Evolutionary conservation across 2,329 filamentous ascomycete species (phyloP).

Genomic region (Ophiostoma perfectum): DNA sequence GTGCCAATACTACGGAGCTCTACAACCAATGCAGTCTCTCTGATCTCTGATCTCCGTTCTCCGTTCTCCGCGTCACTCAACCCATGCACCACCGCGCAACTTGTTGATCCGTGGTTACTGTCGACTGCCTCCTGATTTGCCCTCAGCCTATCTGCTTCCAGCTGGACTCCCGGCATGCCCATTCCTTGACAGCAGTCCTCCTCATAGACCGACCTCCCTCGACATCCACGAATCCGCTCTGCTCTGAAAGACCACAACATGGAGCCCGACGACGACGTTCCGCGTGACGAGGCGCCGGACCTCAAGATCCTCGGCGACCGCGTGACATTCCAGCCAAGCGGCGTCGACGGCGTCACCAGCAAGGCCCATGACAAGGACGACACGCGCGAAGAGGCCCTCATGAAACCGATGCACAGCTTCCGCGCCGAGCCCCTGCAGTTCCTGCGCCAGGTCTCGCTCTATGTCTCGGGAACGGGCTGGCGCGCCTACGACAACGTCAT

Average conservation of each 20-base stretch:
- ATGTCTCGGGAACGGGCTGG: slow-evolving; percentile 92
- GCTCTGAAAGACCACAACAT: slow-evolving; percentile 7
- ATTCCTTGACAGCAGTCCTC: background rate
- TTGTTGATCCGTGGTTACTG: too few species aligned
- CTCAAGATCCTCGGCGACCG: slow-evolving; percentile 69
- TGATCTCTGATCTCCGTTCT: background rate
- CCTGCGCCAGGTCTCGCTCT: slow-evolving; percentile 84
- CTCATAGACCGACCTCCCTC: background rate
- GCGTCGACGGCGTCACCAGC: slow-evolving; percentile 44
- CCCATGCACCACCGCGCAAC: background rate
- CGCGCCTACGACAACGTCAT: slow-evolving; percentile 86
- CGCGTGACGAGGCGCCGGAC: slow-evolving; percentile 60
- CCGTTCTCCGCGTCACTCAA: background rate
- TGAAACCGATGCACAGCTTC: slow-evolving; percentile 83
- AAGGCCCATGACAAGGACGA: slow-evolving; percentile 41
- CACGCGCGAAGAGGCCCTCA: slow-evolving; percentile 62
- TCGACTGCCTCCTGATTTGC: too few species aligned
- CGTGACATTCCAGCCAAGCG: slow-evolving; percentile 68
- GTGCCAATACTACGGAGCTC: slow-evolving; percentile 2
- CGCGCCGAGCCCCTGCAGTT: slow-evolving; percentile 68
- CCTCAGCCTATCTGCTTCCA: too few species aligned
- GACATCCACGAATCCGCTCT: too few species aligned
- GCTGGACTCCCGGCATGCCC: background rate
- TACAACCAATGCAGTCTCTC: background rate
- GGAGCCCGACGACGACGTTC: slow-evolving; percentile 36